Percentiles rank a stretch among this genome's conserved stretches.
phyloP scores from a whole-genome alignment of 495 filamentous ascomycete genomes.

The Annulohypoxylon moriforme region DNA sequence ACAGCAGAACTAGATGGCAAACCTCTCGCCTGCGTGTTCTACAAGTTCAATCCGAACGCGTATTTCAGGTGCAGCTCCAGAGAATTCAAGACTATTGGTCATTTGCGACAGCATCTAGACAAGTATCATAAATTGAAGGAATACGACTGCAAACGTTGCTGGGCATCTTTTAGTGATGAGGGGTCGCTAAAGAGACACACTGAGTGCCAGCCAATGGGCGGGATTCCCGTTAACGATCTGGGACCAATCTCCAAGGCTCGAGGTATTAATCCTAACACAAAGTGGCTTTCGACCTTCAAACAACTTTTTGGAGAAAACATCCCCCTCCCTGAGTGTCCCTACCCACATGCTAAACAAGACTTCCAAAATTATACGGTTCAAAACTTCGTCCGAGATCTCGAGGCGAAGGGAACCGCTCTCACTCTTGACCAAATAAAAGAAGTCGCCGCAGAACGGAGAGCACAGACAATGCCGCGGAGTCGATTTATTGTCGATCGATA shows the following conservation, averaged over 20 bases:
- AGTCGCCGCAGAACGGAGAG: not conserved
- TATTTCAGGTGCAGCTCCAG: slow-evolving; percentile 24
- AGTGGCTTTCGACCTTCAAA: slow-evolving; percentile 40
- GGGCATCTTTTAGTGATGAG: slow-evolving; percentile 18
- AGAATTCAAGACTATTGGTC: slow-evolving; percentile 31
- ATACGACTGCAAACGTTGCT: slow-evolving; percentile 30
- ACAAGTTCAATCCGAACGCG: slow-evolving; percentile 30
- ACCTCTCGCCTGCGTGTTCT: slow-evolving; percentile 42
- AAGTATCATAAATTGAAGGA: slow-evolving; percentile 29
- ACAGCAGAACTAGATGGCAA: not conserved
- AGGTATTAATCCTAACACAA: not conserved
- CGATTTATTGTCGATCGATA: too few species aligned
- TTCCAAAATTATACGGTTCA: not conserved
- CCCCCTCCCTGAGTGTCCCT: slow-evolving; percentile 30
- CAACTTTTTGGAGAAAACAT: slow-evolving; percentile 31
- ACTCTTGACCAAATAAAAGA: not conserved
- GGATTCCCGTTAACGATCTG: slow-evolving; percentile 31
- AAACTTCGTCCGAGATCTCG: not conserved
- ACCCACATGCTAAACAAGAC: slow-evolving; percentile 31
- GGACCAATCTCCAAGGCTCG: slow-evolving; percentile 17
- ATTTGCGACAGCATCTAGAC: slow-evolving; percentile 34
- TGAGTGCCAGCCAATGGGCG: slow-evolving; percentile 21
- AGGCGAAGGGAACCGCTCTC: not conserved
- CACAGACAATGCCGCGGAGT: not conserved
- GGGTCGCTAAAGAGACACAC: slow-evolving; percentile 8